Percentiles rank a stretch among this genome's conserved stretches.
Evolutionary conservation across 73 alveolate genomes (phyloP).

Genomic region (Paramecium primaurelia): DNA sequence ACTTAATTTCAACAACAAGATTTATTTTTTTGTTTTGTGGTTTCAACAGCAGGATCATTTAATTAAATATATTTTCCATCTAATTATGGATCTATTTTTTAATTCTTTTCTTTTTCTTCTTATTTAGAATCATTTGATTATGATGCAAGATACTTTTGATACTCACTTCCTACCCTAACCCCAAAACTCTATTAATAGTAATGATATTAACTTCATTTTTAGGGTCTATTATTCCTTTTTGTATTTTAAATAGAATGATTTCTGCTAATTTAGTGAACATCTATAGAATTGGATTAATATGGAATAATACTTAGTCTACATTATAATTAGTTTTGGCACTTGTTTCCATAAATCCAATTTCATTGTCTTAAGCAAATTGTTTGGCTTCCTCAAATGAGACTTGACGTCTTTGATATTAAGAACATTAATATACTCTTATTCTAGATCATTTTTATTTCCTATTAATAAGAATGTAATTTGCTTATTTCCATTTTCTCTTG

Average conservation of each 20-base stretch:
- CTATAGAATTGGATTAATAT: not conserved
- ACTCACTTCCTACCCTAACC: conserved; percentile 57
- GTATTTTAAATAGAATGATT: conserved; percentile 50
- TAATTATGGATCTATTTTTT: not conserved
- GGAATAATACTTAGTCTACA: conserved; percentile 64
- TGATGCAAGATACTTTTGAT: not conserved
- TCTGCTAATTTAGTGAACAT: conserved; percentile 62
- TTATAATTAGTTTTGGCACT: conserved; percentile 65
- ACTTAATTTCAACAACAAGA: not conserved
- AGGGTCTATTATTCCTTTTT: conserved; percentile 58
- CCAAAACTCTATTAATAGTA: conserved; percentile 43
- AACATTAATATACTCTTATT: conserved; percentile 65
- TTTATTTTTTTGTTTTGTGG: not conserved
- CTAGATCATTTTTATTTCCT: conserved; percentile 90
- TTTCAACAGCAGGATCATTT: not conserved
- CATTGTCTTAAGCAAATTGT: conserved; percentile 64
- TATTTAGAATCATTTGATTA: not conserved
- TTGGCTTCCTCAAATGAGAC: conserved; percentile 68
- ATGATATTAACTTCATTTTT: conserved; percentile 34
- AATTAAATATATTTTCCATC: not conserved
- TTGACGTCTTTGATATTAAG: conserved; percentile 51
- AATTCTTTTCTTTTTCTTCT: not conserved
- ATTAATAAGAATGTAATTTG: conserved; percentile 82
- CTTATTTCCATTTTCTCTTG: conserved; percentile 84
- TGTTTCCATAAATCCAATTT: conserved; percentile 68